Conservation (phyloP, 2,329 filamentous ascomycete species). For the Sphaerulina vaccinii region DNA sequence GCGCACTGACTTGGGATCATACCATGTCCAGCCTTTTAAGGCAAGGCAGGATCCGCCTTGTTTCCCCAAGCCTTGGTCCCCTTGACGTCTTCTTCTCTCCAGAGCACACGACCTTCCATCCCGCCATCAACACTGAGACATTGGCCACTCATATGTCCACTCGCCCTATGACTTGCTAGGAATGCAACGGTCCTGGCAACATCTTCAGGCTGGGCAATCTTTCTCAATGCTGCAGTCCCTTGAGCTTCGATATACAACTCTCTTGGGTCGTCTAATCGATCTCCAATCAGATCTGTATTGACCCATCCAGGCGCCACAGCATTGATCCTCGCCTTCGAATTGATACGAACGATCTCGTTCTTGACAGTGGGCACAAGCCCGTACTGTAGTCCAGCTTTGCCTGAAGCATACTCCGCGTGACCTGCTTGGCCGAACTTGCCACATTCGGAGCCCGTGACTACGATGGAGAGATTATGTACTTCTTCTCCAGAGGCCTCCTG, state of each 20-base stretch:
- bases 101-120: constrained; percentile 52
- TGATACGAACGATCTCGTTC: constrained; percentile 55
- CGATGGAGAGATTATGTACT: constrained; percentile 52
- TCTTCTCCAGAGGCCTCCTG: constrained; percentile 42
- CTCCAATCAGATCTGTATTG: constrained; percentile 49
- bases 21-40: neutral
- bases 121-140: constrained; percentile 53
- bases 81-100: constrained; percentile 46
- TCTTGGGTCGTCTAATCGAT: constrained; percentile 50
- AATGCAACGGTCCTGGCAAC: constrained; percentile 52
- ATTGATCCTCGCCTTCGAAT: constrained; percentile 53
- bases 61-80: constrained; percentile 16
- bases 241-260: constrained; percentile 53
- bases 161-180: constrained; percentile 51
- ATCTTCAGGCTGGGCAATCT: constrained; percentile 51
- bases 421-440: constrained; percentile 53
- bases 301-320: constrained; percentile 53
- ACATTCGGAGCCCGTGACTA: constrained; percentile 55
- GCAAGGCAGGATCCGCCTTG: constrained; percentile 14
- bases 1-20: neutral
- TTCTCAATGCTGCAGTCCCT: constrained; percentile 49
- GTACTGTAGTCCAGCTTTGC: constrained; percentile 54
- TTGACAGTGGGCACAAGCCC: constrained; percentile 54
- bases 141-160: constrained; percentile 56
- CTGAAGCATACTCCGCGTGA: constrained; percentile 52